Base-by-base conservation (phyloP, 768 basidiomycete species). In the Mycena rebaudengoi region DNA sequence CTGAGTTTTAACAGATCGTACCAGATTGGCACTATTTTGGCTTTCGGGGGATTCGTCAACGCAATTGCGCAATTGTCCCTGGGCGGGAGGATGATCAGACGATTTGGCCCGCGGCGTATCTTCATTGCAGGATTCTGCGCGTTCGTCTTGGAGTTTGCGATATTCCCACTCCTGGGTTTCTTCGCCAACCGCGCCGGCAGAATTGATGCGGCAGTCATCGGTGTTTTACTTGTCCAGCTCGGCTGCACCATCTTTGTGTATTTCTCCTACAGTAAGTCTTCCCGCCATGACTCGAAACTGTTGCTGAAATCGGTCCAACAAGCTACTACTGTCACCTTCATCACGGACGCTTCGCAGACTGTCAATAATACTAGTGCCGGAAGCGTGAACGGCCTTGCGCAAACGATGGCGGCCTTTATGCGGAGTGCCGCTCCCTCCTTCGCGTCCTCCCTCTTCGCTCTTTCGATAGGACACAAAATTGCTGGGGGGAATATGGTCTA, bases 1-100 rank as follows among this genome's bases (percentile, higher is more conserved):
- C 41, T 43, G n/a, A n/a, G n/a, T 16, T n/a, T 39, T 20, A 71
- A 65, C 39, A 75, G 81, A 23, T 88, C 92, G 0, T 82, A 84
- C 40, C 69, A 73, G 6, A 93, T 93, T 35, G 91, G 91, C 7
- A 74, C 78, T 28, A 84, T 88, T 57, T 81, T 89, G 62, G 81
- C 84, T n/a, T 60, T 73, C 5, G 83, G 78, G 62, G 89, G 89
- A 10, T 60, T 86, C 16, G 68, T 80, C 54, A 87, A 85, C 64
- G 84, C 83, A 33, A 18, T 85, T 56, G 71, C 86, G 69, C 86
- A 87, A 67, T 63, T 33, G 5, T 20, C 45, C 6, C 10, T 55
- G 30, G 58, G 40, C 30, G 58, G 40, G 11, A 45, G 52, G 20
- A 1, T 65, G 21, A 54, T 65, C 58, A 51, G 64, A 44, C 30